These are phyloP conservation scores for Wallacemonas collosoma DNA, from an alignment of 208 protist genomes.

Conservation along the genomic window DNA sequence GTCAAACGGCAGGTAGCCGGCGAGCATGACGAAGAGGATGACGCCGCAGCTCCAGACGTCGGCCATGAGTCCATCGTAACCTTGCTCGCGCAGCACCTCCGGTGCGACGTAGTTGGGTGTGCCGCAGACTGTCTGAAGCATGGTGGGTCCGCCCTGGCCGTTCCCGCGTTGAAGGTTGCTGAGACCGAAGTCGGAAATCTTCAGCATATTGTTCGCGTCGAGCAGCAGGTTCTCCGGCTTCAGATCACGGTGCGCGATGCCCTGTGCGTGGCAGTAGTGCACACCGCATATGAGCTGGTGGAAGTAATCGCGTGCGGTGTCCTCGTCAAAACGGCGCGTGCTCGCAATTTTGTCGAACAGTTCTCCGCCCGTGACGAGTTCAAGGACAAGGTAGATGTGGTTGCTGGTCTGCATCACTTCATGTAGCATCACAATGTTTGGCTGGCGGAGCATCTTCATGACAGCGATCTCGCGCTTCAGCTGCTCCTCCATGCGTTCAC, in stretches of 20 bases:
- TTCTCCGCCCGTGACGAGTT: slow-evolving; percentile 92
- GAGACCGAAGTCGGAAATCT: slow-evolving; percentile 93
- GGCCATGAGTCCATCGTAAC: slow-evolving; percentile 91
- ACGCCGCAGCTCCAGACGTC: slow-evolving; percentile 97
- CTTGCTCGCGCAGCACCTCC: slow-evolving; percentile 90
- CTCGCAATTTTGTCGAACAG: slow-evolving; percentile 91
- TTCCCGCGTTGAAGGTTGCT: slow-evolving; percentile 71
- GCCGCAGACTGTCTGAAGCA: slow-evolving; percentile 90
- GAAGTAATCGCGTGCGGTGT: slow-evolving; percentile 91
- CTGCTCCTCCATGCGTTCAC: slow-evolving; percentile 91
- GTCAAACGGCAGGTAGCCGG: slow-evolving; percentile 92
- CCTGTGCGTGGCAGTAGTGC: slow-evolving; percentile 89
- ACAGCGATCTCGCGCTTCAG: slow-evolving; percentile 90
- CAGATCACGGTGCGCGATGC: slow-evolving; percentile 89
- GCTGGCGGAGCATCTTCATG: slow-evolving; percentile 88
- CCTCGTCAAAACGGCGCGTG: slow-evolving; percentile 81
- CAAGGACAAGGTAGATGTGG: slow-evolving; percentile 91
- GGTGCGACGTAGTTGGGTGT: slow-evolving; percentile 92
- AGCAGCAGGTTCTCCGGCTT: slow-evolving; percentile 93
- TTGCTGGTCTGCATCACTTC: slow-evolving; percentile 90
- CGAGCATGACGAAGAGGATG: slow-evolving; percentile 94
- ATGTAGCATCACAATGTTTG: slow-evolving; percentile 84
- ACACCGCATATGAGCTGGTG: slow-evolving; percentile 94
- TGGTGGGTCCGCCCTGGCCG: slow-evolving; percentile 43
- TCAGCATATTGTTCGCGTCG: slow-evolving; percentile 73